phyloP scores from a whole-genome alignment of 2,329 filamentous ascomycete species.

The Botrytis cinerea region DNA sequence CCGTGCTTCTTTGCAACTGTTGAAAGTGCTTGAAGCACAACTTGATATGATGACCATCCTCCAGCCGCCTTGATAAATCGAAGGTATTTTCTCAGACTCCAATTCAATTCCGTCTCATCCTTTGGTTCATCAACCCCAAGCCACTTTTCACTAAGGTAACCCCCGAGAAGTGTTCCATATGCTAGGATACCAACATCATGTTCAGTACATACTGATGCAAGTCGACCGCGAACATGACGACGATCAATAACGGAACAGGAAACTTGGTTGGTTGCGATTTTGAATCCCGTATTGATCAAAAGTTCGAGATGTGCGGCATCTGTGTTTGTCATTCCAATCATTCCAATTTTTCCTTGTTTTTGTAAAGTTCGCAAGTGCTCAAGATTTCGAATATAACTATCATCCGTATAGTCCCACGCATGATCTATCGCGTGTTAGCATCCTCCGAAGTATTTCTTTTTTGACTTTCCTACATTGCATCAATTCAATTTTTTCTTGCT shows the following conservation, averaged over 20 bases:
- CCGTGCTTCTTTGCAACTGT: not conserved
- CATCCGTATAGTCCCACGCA: conserved; percentile 2
- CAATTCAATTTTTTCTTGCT: conserved; percentile 6
- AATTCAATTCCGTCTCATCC: not conserved
- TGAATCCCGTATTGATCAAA: conserved; percentile 1
- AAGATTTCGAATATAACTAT: not conserved
- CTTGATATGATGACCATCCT: not conserved
- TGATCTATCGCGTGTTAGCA: not conserved
- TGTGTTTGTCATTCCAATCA: conserved; percentile 6
- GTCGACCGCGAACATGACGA: not conserved
- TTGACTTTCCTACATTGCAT: not conserved
- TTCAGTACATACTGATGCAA: not conserved
- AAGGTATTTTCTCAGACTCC: not conserved
- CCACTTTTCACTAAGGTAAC: not conserved
- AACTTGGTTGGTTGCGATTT: not conserved
- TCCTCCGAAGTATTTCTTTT: not conserved
- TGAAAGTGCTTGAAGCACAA: not conserved
- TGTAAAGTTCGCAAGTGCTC: not conserved
- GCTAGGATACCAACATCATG: not conserved
- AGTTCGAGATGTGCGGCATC: not conserved
- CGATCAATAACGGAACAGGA: not conserved
- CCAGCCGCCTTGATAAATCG: not conserved
- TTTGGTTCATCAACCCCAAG: not conserved
- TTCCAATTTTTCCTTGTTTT: not conserved
- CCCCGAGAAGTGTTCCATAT: conserved; percentile 5